Percentiles rank a stretch among this genome's conserved stretches.
Conservation (phyloP, 805 yeast species). For the Wickerhamiella allomyrinae region DNA sequence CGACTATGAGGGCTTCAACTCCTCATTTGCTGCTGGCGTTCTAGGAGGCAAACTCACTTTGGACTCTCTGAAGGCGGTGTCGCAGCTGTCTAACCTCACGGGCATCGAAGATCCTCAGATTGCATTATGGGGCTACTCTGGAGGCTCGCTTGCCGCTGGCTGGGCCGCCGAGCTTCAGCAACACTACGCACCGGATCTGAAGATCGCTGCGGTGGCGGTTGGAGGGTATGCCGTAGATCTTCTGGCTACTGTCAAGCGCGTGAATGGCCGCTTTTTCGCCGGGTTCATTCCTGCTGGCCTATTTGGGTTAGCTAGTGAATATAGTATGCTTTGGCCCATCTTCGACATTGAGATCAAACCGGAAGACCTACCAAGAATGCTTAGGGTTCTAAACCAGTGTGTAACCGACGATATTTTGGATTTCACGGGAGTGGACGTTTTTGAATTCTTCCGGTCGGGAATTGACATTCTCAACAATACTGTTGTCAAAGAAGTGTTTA, state of each 20-base stretch:
- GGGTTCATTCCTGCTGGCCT: constrained; percentile 18
- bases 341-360: constrained; percentile 5
- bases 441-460: constrained; percentile 12
- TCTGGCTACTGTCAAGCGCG: constrained; percentile 11
- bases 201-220: constrained; percentile 3
- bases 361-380: constrained; percentile 1
- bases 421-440: constrained; percentile 13
- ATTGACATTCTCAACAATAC: constrained; percentile 9
- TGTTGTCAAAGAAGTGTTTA: constrained; percentile 4
- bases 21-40: constrained; percentile 20
- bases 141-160: constrained; percentile 11
- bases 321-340: constrained; percentile 10
- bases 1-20: constrained; percentile 22
- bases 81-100: constrained; percentile 8
- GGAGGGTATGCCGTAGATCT: constrained; percentile 8
- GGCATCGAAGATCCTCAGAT: constrained; percentile 8
- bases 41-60: constrained; percentile 17
- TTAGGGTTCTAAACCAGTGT: constrained; percentile 11
- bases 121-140: constrained; percentile 13
- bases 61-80: constrained; percentile 16
- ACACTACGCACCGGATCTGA: constrained; percentile 17
- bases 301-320: constrained; percentile 16
- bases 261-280: constrained; percentile 12
- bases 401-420: constrained; percentile 6
- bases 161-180: constrained; percentile 21